These are phyloP conservation scores for Globisporangium irregulare DNA, from an alignment of 352 stramenopile genomes.

Conservation along the genomic window DNA sequence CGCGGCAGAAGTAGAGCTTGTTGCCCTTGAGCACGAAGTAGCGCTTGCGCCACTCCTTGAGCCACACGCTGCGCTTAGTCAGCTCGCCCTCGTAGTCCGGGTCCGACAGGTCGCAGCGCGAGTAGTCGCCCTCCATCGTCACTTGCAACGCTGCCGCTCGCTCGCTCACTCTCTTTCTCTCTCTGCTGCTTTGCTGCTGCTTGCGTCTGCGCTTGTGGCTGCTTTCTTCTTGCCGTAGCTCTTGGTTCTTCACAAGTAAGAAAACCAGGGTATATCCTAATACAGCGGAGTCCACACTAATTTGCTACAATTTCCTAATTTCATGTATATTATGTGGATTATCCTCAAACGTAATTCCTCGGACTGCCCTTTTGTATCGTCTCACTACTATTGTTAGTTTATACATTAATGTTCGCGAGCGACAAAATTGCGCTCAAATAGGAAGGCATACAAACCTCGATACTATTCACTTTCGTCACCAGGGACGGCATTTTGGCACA, in stretches of 20 bases:
- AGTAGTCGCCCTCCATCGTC: constrained; percentile 74
- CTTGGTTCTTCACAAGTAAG: neutral
- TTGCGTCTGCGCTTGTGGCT: neutral
- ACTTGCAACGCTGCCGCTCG: neutral
- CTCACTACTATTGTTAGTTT: too few relatives aligned
- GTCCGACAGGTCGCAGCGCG: constrained; percentile 69
- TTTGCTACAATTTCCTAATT: too few relatives aligned
- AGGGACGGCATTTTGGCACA: too few relatives aligned
- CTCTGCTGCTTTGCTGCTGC: neutral
- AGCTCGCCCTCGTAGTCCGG: constrained; percentile 87
- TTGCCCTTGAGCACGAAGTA: constrained; percentile 92
- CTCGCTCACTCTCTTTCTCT: neutral
- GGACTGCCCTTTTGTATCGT: too few relatives aligned
- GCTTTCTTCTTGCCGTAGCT: neutral
- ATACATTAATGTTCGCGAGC: too few relatives aligned
- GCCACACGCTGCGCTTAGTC: constrained; percentile 90
- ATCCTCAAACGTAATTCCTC: too few relatives aligned
- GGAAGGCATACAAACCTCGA: too few relatives aligned
- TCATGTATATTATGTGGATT: too few relatives aligned
- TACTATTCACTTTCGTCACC: too few relatives aligned
- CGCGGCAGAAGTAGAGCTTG: constrained; percentile 88
- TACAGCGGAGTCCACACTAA: too few relatives aligned
- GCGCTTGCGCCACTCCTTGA: constrained; percentile 89
- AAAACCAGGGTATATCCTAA: too few relatives aligned
- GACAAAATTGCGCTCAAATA: too few relatives aligned